phyloP scores from a whole-genome alignment of 2,329 filamentous ascomycete genomes.

The Exutisphaerella laricina region DNA sequence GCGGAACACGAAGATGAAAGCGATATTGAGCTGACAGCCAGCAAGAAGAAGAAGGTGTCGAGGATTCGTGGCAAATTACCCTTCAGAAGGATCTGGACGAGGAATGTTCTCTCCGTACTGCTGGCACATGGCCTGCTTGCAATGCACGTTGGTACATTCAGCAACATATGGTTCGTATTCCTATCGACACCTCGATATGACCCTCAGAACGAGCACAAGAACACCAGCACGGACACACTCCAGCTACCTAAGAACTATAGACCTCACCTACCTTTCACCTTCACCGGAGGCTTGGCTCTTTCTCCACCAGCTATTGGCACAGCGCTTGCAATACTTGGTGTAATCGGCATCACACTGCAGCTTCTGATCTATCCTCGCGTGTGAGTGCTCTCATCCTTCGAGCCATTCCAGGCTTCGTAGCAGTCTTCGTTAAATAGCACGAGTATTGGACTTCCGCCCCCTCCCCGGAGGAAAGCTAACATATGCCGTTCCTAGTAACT shows the following conservation, averaged over 20 bases:
- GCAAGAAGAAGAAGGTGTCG: slow-evolving; percentile 5
- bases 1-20: slow-evolving; percentile 24
- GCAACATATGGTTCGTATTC: slow-evolving; percentile 47
- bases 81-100: slow-evolving; percentile 44
- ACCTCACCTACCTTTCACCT: slow-evolving; percentile 40
- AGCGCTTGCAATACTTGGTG: slow-evolving; percentile 44
- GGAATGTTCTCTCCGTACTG: slow-evolving; percentile 41
- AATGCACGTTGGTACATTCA: slow-evolving; percentile 47
- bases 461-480: too few relatives aligned
- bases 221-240: slow-evolving; percentile 23
- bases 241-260: slow-evolving; percentile 36
- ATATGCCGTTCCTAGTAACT: too few relatives aligned
- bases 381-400: too few relatives aligned
- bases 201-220: slow-evolving; percentile 15
- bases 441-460: too few relatives aligned
- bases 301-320: slow-evolving; percentile 45
- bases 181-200: slow-evolving; percentile 44
- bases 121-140: slow-evolving; percentile 42
- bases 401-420: too few relatives aligned
- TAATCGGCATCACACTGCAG: slow-evolving; percentile 44
- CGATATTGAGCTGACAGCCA: slow-evolving; percentile 22
- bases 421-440: too few relatives aligned
- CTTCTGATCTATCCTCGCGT: slow-evolving; percentile 43
- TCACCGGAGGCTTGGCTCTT: slow-evolving; percentile 46
- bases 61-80: slow-evolving; percentile 35